These are phyloP conservation scores for Leccinum uliginosum DNA, from an alignment of 768 basidiomycete genomes.

Conservation along the genomic window DNA sequence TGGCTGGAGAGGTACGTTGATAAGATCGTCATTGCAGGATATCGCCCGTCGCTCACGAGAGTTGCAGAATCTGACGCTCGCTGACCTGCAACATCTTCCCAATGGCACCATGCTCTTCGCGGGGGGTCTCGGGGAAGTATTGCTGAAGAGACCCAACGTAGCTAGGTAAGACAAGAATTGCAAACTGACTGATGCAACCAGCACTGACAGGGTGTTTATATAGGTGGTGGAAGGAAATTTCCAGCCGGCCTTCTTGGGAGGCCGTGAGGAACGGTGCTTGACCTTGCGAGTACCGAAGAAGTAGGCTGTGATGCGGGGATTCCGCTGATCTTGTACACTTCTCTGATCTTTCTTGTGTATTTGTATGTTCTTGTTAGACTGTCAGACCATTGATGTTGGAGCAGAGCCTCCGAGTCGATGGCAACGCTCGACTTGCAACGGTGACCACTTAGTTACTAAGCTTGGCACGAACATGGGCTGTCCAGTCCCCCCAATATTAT, in stretches of 20 bases:
- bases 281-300: too few species aligned
- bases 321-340: too few species aligned
- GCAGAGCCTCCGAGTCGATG: too few species aligned
- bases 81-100: conserved; percentile 57
- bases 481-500: too few species aligned
- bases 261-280: neutral
- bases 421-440: too few species aligned
- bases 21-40: neutral
- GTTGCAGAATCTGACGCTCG: conserved; percentile 44
- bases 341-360: too few species aligned
- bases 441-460: too few species aligned
- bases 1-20: conserved; percentile 50
- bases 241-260: conserved; percentile 41
- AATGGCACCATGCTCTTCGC: conserved; percentile 33
- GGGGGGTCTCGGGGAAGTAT: conserved; percentile 29
- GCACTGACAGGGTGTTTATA: neutral
- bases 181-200: neutral
- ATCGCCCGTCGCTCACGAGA: neutral
- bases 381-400: too few species aligned
- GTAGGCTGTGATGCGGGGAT: too few species aligned
- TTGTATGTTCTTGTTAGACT: too few species aligned
- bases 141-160: conserved; percentile 37
- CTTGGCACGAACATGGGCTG: too few species aligned
- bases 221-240: conserved; percentile 53
- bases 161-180: conserved; percentile 32